These are phyloP conservation scores for Raphanus raphanistrum DNA, from an alignment of 345 rosid genomes.

Conservation along the genomic window DNA sequence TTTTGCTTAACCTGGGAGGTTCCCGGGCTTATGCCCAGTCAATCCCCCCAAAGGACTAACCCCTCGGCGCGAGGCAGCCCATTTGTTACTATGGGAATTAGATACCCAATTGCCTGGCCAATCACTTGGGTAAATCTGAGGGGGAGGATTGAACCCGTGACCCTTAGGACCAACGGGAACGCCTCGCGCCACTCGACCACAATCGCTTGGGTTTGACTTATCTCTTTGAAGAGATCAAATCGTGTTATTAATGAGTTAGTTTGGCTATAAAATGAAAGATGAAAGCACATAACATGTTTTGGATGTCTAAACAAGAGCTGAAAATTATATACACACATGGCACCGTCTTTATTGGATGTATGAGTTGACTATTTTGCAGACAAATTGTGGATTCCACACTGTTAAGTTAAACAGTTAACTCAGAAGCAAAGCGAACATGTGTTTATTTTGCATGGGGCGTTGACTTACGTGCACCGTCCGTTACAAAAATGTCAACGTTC, in stretches of 20 bases:
- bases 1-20: too few species aligned
- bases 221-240: background rate
- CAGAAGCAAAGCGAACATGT: conserved; percentile 35
- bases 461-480: conserved; percentile 36
- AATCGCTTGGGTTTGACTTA: background rate
- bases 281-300: background rate
- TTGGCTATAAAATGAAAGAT: background rate
- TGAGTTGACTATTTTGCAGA: background rate
- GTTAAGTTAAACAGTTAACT: conserved; percentile 35
- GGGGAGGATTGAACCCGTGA: too few species aligned
- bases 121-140: too few species aligned
- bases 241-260: background rate
- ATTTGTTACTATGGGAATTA: too few species aligned
- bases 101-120: too few species aligned
- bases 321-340: background rate
- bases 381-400: conserved; percentile 28
- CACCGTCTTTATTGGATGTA: background rate
- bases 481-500: background rate
- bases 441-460: conserved; percentile 23
- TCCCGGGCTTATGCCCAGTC: too few species aligned
- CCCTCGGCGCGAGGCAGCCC: too few species aligned
- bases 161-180: too few species aligned
- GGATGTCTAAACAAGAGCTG: background rate
- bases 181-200: too few species aligned
- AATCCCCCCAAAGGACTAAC: too few species aligned